Evolutionary conservation across 1,284 basidiomycete species (phyloP).

Genomic region (Ganoderma sp.): DNA sequence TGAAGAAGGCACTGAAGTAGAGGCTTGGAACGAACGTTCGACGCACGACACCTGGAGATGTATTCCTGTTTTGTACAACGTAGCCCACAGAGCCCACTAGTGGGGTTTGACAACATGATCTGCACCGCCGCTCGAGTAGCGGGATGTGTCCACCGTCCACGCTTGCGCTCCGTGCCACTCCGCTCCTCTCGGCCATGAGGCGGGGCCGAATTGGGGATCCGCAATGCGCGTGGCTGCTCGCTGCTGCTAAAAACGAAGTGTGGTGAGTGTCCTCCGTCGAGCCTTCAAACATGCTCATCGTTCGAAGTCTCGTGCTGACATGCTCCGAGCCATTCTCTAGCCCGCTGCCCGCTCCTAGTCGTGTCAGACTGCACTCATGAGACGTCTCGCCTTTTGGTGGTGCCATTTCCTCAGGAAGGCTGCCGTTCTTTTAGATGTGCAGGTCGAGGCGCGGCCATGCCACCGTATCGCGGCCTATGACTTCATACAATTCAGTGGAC

Average conservation of each 20-base stretch:
- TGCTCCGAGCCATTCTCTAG: conserved; percentile 3
- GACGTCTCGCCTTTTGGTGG: conserved; percentile 1
- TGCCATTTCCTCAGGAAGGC: not conserved
- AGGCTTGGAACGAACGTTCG: conserved; percentile 13
- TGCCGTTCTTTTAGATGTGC: not conserved
- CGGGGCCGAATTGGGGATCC: conserved; percentile 14
- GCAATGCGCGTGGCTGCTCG: conserved; percentile 9
- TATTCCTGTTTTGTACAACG: conserved; percentile 33
- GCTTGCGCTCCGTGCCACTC: conserved; percentile 1
- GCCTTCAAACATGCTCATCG: conserved; percentile 11
- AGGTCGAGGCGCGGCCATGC: not conserved
- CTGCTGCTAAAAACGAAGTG: conserved; percentile 9
- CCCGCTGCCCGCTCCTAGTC: not conserved
- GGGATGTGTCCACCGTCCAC: conserved; percentile 3
- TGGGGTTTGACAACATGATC: conserved; percentile 15
- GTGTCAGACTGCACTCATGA: conserved; percentile 11
- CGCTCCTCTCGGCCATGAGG: conserved; percentile 18
- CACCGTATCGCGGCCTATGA: conserved; percentile 1
- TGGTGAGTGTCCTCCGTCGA: conserved; percentile 13
- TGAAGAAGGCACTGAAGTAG: conserved; percentile 79
- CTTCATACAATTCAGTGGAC: conserved; percentile 6
- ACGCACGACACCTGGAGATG: conserved; percentile 21
- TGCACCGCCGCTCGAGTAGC: not conserved
- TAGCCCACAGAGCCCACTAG: conserved; percentile 23
- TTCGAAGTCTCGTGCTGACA: conserved; percentile 9